phyloP scores from a whole-genome alignment of 139 green algal species.

The Astrephomene gubernaculifera region DNA sequence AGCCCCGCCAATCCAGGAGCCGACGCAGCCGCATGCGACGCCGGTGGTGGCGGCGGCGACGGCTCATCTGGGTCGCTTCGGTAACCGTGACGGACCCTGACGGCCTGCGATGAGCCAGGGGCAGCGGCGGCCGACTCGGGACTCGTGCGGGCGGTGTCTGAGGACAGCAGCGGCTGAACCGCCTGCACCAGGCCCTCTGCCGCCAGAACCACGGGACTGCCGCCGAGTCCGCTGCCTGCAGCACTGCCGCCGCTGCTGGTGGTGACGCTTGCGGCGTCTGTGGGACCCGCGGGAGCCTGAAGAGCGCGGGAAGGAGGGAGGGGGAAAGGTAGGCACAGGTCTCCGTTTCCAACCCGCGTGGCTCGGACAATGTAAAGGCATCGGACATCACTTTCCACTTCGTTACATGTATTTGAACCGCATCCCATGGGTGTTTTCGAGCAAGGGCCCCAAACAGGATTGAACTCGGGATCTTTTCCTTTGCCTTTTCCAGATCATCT shows the following conservation, averaged over 20 bases:
- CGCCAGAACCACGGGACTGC: slow-evolving; percentile 17
- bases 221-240: background rate
- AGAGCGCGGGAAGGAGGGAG: too few species aligned
- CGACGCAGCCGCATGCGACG: background rate
- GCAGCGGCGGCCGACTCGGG: too few species aligned
- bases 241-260: background rate
- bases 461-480: too few species aligned
- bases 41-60: background rate
- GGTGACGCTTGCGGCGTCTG: background rate
- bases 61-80: slow-evolving; percentile 28
- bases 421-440: too few species aligned
- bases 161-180: slow-evolving; percentile 35
- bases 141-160: too few species aligned
- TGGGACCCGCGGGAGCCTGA: background rate
- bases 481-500: too few species aligned
- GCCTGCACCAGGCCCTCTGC: slow-evolving; percentile 35
- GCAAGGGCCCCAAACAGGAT: too few species aligned
- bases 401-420: too few species aligned
- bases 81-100: slow-evolving; percentile 11
- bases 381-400: too few species aligned
- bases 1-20: background rate
- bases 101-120: background rate
- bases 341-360: too few species aligned
- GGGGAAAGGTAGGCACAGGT: too few species aligned
- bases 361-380: too few species aligned